Evolutionary conservation across 805 yeast species (phyloP).

Genomic region (Metschnikowia matae): DNA sequence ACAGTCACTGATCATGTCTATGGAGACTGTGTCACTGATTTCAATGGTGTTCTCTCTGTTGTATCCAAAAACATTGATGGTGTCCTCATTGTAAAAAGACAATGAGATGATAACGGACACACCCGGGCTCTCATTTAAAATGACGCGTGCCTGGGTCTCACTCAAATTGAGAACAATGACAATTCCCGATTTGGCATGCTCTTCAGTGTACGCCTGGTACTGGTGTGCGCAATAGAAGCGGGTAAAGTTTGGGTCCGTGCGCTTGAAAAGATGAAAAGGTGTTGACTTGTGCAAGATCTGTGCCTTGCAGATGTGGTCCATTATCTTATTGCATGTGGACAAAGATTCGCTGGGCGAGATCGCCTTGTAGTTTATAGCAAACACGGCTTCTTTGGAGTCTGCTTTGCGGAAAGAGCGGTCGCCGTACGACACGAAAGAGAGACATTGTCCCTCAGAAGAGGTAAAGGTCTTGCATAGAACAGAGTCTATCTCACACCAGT

Average conservation of each 20-base stretch:
- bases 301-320: slow-evolving; percentile 62
- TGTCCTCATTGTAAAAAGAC: slow-evolving; percentile 32
- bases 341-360: slow-evolving; percentile 7
- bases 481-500: slow-evolving; percentile 62
- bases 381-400: slow-evolving; percentile 17
- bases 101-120: slow-evolving; percentile 50
- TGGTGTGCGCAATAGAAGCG: slow-evolving; percentile 73
- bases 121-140: slow-evolving; percentile 30
- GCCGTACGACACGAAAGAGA: slow-evolving; percentile 27
- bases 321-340: slow-evolving; percentile 35
- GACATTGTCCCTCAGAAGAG: slow-evolving; percentile 19
- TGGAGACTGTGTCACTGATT: slow-evolving; percentile 21
- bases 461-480: slow-evolving; percentile 47
- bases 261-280: slow-evolving; percentile 80
- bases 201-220: slow-evolving; percentile 44
- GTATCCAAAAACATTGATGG: slow-evolving; percentile 12
- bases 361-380: slow-evolving; percentile 28
- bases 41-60: slow-evolving; percentile 13
- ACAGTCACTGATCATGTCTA: slow-evolving; percentile 19
- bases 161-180: slow-evolving; percentile 62
- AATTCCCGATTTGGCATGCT: slow-evolving; percentile 57
- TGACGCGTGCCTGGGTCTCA: slow-evolving; percentile 29
- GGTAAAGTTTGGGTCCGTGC: slow-evolving; percentile 27
- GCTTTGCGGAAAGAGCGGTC: slow-evolving; percentile 23
- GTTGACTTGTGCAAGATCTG: slow-evolving; percentile 71